Conservation (phyloP, 2,329 filamentous ascomycete genomes). For the Rutstroemia sydowiana region DNA sequence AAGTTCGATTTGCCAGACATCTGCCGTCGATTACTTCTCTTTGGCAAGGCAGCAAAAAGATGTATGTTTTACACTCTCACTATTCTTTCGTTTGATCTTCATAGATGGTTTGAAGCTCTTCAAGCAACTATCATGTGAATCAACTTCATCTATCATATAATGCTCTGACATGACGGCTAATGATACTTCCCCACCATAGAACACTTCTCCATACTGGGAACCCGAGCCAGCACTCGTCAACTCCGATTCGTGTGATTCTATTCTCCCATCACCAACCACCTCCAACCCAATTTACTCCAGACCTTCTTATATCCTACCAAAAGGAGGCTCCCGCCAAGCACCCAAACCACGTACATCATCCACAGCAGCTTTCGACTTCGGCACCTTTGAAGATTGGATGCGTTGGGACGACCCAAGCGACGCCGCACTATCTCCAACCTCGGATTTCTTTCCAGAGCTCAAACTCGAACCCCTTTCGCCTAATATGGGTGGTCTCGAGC, state of each 20-base stretch:
- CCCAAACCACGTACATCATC: constrained; percentile 14
- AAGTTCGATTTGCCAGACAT: constrained; percentile 13
- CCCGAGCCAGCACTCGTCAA: constrained; percentile 16
- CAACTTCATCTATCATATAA: background rate
- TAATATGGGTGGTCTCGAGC: constrained; percentile 19
- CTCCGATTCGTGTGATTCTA: constrained; percentile 25
- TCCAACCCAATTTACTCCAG: constrained; percentile 15
- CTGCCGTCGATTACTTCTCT: constrained; percentile 18
- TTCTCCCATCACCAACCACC: constrained; percentile 22
- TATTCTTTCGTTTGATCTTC: background rate
- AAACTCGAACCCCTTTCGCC: constrained; percentile 24
- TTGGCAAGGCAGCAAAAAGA: constrained; percentile 14
- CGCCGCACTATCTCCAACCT: constrained; percentile 23
- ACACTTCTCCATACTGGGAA: constrained; percentile 19
- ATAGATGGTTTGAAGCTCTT: background rate
- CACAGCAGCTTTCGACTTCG: constrained; percentile 21
- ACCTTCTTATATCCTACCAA: constrained; percentile 17
- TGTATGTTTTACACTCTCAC: constrained; percentile 12
- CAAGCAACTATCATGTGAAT: background rate
- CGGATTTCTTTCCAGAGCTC: constrained; percentile 25
- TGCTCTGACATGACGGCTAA: background rate
- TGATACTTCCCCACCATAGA: background rate
- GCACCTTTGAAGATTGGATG: constrained; percentile 28
- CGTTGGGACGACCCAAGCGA: constrained; percentile 27
- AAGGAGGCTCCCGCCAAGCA: constrained; percentile 10